Evolutionary conservation across 1,284 basidiomycete species (phyloP).

Genomic region (Sanghuangporus sanghuang): DNA sequence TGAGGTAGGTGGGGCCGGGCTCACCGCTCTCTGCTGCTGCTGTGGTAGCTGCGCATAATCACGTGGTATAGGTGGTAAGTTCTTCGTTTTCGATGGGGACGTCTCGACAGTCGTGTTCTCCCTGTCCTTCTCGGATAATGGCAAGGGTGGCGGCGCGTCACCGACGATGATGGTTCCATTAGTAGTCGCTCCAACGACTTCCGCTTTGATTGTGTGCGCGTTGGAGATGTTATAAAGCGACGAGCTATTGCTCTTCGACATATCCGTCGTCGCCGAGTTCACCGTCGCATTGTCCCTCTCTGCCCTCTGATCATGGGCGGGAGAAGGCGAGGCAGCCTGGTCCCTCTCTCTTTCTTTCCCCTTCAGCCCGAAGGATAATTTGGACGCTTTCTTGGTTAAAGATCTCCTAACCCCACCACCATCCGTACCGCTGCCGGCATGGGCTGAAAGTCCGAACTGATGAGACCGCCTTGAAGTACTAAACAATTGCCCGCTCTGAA

Average conservation of each 20-base stretch:
- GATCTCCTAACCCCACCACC: constrained; percentile 43
- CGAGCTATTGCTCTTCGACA: constrained; percentile 52
- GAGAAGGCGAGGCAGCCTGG: background rate
- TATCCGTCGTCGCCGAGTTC: constrained; percentile 42
- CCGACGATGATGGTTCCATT: constrained; percentile 12
- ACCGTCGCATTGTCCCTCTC: constrained; percentile 33
- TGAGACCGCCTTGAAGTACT: constrained; percentile 24
- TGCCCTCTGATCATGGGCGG: constrained; percentile 27
- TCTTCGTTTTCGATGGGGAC: constrained; percentile 45
- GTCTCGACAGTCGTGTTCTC: constrained; percentile 20
- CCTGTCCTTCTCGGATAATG: background rate
- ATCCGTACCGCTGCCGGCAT: constrained; percentile 24
- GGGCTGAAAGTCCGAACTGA: constrained; percentile 20
- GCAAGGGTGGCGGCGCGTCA: background rate
- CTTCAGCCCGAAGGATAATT: constrained; percentile 59
- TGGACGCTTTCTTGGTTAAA: constrained; percentile 69
- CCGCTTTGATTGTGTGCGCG: constrained; percentile 38
- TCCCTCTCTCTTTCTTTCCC: constrained; percentile 36
- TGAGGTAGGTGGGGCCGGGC: constrained; percentile 29
- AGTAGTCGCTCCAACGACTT: constrained; percentile 28
- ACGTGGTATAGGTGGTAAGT: constrained; percentile 66
- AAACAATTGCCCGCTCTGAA: constrained; percentile 34
- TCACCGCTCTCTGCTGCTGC: constrained; percentile 7
- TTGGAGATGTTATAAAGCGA: constrained; percentile 75
- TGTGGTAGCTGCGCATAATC: constrained; percentile 40